Base-by-base conservation (phyloP, 331 rosid species). In the Pyracantha coccinea region DNA sequence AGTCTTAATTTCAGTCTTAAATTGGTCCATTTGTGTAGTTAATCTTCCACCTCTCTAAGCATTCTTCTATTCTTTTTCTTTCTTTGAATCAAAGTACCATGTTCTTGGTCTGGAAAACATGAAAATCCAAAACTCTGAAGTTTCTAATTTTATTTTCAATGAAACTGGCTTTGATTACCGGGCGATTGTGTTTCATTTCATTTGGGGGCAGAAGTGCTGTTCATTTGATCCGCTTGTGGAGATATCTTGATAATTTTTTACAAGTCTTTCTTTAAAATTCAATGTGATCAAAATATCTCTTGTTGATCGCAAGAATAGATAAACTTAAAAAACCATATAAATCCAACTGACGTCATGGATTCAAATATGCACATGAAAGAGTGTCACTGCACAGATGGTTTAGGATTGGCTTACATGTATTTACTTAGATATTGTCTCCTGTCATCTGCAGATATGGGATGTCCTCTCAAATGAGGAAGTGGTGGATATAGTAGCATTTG, bases 401-500 rank as follows among this genome's bases (percentile, higher is more conserved):
- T 60, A 27, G 35, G 4, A 60, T 15, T 72, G 68, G 58, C 29
- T 59, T 38, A 35, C 61, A 5, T 59, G 25, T 35, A 35, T 24
- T 59, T 7, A 24, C 66, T 16, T 13, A 12, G 16, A 11, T 11
- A 55, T 31, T 71, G 17, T 32, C 33, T 53, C 74, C 58, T 81
- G 23, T 24, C 24, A 80, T 66, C 67, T n/a, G 54, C 91, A 93
- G 98, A 69, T 92, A 33, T 92, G 97, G 94, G 98, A 92, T 68
- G 98, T 92, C 58, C 83, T 92, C 44, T 78, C 98, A 6, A 92
- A 92, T 79, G 32, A 85, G 63, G 82, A 92, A 80, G 97, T 85
- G 1, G 89, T 90, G 47, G 64, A 66, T 41, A 84, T 90, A 47
- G 93, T 91, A 57, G 89, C 91, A 54, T 79, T 88, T 55, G 6